phyloP scores from a whole-genome alignment of 495 filamentous ascomycete species.

The Tuber calosporum region DNA sequence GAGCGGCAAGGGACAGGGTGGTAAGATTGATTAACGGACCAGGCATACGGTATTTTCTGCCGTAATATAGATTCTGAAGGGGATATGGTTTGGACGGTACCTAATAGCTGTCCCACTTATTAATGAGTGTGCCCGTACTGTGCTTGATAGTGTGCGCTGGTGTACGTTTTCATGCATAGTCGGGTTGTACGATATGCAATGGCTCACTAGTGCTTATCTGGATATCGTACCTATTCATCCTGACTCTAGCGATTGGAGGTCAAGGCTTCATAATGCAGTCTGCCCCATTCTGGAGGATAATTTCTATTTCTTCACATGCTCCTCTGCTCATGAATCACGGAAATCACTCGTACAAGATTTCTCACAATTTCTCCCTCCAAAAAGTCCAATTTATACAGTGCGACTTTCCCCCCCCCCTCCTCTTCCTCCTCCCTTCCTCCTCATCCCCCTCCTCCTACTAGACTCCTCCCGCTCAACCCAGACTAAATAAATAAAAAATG shows the following conservation, averaged over 20 bases:
- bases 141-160: too few relatives aligned
- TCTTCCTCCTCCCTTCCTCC: background rate
- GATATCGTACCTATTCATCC: background rate
- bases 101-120: too few relatives aligned
- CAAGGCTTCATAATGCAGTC: too few relatives aligned
- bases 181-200: too few relatives aligned
- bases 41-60: too few relatives aligned
- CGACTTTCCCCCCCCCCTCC: background rate
- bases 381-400: background rate
- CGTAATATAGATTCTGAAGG: too few relatives aligned
- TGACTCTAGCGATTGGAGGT: background rate
- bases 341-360: constrained; percentile 1
- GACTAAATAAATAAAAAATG: background rate
- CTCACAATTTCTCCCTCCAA: background rate
- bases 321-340: background rate
- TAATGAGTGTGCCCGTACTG: too few relatives aligned
- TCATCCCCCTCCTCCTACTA: background rate
- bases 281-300: background rate
- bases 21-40: too few relatives aligned
- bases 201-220: too few relatives aligned
- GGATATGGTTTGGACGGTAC: too few relatives aligned
- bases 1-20: too few relatives aligned
- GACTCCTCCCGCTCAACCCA: background rate
- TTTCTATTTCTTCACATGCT: background rate
- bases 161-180: too few relatives aligned